A percentile compares a stretch with the other conserved stretches of the same genome.
These are phyloP conservation scores for Coemansia sp. DNA, from an alignment of 192 early-diverging fungal species.

Conservation along the genomic window DNA sequence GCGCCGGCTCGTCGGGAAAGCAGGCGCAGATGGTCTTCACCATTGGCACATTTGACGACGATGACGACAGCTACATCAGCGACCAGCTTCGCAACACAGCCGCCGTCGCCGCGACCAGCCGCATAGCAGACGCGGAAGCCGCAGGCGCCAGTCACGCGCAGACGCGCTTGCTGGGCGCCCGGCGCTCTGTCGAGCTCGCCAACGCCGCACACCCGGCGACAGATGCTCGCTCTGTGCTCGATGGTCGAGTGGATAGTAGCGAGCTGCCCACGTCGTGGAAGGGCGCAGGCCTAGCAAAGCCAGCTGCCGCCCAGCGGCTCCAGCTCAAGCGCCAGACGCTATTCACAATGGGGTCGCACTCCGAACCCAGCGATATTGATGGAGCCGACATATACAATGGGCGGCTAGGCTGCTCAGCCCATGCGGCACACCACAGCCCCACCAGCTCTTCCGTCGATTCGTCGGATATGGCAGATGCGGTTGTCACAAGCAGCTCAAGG, in stretches of 20 bases:
- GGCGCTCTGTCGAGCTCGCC: not conserved
- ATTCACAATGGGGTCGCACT: constrained; percentile 54
- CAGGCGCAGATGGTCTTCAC: constrained; percentile 52
- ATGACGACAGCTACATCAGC: constrained; percentile 26
- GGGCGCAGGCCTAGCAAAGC: not conserved
- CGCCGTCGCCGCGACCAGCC: not conserved
- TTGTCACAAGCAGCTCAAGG: not conserved
- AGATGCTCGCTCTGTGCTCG: not conserved
- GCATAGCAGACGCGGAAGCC: not conserved
- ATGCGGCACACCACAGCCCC: not conserved
- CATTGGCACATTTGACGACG: constrained; percentile 52
- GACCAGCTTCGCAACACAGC: not conserved
- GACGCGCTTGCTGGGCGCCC: not conserved
- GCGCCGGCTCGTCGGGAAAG: constrained; percentile 28
- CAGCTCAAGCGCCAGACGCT: constrained; percentile 31
- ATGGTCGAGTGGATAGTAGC: not conserved
- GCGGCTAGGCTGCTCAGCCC: not conserved
- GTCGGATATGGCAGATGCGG: not conserved
- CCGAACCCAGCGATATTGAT: constrained; percentile 50
- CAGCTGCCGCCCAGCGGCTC: not conserved
- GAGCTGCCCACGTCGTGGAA: constrained; percentile 3
- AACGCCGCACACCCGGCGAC: not conserved
- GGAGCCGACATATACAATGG: constrained; percentile 8
- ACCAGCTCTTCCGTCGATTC: not conserved
- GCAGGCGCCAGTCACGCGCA: not conserved